These are phyloP conservation scores for Ceratocystis alfenasii DNA, from an alignment of 2,329 filamentous ascomycete species.

Conservation along the genomic window DNA sequence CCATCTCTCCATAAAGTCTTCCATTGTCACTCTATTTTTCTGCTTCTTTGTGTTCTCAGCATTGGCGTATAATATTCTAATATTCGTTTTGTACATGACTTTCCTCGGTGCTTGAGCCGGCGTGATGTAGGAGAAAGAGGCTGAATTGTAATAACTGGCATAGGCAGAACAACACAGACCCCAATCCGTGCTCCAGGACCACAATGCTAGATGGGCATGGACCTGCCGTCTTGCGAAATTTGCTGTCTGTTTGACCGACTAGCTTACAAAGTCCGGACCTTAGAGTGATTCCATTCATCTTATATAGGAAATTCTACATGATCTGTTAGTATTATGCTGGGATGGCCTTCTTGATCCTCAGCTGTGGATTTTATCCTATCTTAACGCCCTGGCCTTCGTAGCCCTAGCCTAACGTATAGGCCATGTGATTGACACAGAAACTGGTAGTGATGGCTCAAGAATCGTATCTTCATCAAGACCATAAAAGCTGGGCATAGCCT, in stretches of 20 bases:
- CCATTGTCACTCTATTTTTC: no score
- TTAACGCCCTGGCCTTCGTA: neutral
- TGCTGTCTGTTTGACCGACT: neutral
- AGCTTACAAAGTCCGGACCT: no score
- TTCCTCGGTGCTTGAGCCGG: no score
- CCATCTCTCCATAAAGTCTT: no score
- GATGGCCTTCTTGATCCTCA: neutral
- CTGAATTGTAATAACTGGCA: neutral
- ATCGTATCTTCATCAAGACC: neutral
- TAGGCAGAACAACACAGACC: no score
- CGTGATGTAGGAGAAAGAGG: neutral
- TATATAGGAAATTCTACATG: no score
- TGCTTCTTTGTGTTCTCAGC: no score
- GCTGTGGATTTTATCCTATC: neutral
- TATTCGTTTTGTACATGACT: no score
- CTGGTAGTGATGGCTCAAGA: neutral
- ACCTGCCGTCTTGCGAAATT: neutral
- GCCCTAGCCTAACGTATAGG: neutral
- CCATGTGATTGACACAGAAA: no score
- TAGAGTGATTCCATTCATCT: neutral
- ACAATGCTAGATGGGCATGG: neutral
- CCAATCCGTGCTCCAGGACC: neutral
- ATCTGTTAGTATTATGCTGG: neutral
- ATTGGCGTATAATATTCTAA: no score
- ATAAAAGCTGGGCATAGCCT: neutral